These are phyloP conservation scores for Diplodia mutila DNA, from an alignment of 2,329 filamentous ascomycete genomes.

Conservation along the genomic window DNA sequence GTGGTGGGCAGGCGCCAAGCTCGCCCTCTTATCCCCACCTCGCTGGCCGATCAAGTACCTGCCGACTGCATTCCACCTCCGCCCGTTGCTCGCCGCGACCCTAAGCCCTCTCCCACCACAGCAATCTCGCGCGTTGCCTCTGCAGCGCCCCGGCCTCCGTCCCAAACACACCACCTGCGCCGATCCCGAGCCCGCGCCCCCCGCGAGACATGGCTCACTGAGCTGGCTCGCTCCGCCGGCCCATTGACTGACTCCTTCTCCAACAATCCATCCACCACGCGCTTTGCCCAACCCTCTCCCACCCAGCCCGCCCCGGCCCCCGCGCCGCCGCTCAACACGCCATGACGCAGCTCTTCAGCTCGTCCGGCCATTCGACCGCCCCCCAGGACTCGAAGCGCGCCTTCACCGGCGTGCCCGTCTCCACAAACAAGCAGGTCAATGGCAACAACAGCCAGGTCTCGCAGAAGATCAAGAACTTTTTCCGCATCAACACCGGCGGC, in stretches of 20 bases:
- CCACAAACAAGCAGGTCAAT: constrained; percentile 53
- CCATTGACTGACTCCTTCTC: constrained; percentile 27
- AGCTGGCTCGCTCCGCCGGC: constrained; percentile 31
- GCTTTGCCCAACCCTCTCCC: constrained; percentile 12
- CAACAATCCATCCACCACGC: neutral
- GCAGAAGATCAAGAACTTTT: constrained; percentile 71
- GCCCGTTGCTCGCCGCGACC: constrained; percentile 11
- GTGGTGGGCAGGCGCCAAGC: neutral
- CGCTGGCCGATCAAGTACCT: constrained; percentile 19
- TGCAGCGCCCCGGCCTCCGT: neutral
- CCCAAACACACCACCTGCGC: neutral
- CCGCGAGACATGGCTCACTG: constrained; percentile 39
- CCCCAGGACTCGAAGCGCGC: constrained; percentile 49
- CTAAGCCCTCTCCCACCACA: neutral
- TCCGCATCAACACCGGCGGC: constrained; percentile 64
- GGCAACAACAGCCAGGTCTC: constrained; percentile 59
- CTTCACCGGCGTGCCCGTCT: constrained; percentile 52
- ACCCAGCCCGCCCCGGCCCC: constrained; percentile 17
- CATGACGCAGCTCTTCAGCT: constrained; percentile 51
- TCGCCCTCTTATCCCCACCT: constrained; percentile 19
- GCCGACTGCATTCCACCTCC: constrained; percentile 2
- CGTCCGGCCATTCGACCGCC: constrained; percentile 41
- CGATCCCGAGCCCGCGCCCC: constrained; percentile 15
- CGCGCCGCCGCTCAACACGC: constrained; percentile 25
- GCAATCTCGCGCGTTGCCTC: neutral